Base-by-base conservation (phyloP, 345 rosid genomes). In the Draba incana region DNA sequence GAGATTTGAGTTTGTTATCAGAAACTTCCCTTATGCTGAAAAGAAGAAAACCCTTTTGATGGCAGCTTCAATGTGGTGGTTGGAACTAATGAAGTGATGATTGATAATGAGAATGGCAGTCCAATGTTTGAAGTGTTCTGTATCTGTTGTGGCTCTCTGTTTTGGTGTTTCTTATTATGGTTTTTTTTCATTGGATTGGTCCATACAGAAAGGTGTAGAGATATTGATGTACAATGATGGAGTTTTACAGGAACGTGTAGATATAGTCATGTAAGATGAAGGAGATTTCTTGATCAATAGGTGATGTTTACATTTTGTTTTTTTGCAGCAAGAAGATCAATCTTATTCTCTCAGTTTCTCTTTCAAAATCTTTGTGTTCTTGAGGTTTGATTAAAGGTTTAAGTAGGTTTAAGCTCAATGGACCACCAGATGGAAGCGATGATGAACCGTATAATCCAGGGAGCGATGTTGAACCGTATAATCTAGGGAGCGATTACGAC, bases 281-380 rank as follows among this genome's bases (percentile, higher is more conserved):
- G 62, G 30, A 20, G 37, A 57, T 20, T 57, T 57, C 44, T 56
- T 2, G 28, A 35, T 35, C 28, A 56, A 56, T 56, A 55, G 61
- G 60, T 56, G 43, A 56, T 5, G 43, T 35, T 10, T 43, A 15
- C 33, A 5, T 55, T 4, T 4, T 55, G 27, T 55, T 55, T 20
- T 20, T 33, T 56, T 35, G 28, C 60, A 56, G 2, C 5, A 15
- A 56, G 2, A 55, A 15, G 27, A 15, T 56, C 8, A 31, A 20
- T 31, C 37, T 56, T 56, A 56, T 15, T 35, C 43, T 33, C 27
- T 33, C n/a, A 55, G 15, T n/a, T n/a, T n/a, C 35, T 31, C 33
- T 30, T 5, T 30, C 4, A 0, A 5, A 31, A 4, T 31, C 6
- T 31, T 31, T 31, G 35, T 31, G 30, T 31, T 31, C 35, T 31